phyloP scores from a whole-genome alignment of 2,329 filamentous ascomycete species.

The Hypoxylon sp. region DNA sequence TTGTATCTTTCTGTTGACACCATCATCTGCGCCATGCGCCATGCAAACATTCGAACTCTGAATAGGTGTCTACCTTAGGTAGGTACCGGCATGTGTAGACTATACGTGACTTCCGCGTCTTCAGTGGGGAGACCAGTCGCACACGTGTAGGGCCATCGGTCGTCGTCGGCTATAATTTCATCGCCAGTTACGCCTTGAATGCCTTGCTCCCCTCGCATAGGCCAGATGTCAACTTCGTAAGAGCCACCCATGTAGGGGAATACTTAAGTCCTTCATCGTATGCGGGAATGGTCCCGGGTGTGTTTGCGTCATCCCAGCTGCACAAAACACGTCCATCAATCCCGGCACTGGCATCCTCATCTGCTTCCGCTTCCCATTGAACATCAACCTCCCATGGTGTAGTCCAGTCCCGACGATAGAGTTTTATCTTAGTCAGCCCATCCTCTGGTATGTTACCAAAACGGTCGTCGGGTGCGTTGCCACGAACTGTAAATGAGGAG shows the following conservation, averaged over 20 bases:
- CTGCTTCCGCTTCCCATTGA: conserved; percentile 65
- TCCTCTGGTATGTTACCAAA: conserved; percentile 74
- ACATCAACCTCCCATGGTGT: conserved; percentile 82
- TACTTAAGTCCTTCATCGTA: conserved; percentile 83
- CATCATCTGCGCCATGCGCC: conserved; percentile 5
- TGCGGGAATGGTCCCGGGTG: conserved; percentile 78
- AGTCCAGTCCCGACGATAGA: conserved; percentile 87
- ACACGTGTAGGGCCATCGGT: not conserved
- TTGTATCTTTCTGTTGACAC: conserved; percentile 16
- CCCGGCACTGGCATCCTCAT: conserved; percentile 51
- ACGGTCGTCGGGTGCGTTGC: conserved; percentile 69
- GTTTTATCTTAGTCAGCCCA: conserved; percentile 76
- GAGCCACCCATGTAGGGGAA: conserved; percentile 82
- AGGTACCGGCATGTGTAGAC: conserved; percentile 12
- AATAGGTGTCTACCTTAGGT: conserved; percentile 13
- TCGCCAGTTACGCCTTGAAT: conserved; percentile 66
- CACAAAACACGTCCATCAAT: conserved; percentile 79
- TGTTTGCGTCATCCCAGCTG: conserved; percentile 89
- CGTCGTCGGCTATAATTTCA: conserved; percentile 5
- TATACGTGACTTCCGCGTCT: conserved; percentile 1
- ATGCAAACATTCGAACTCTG: conserved; percentile 15
- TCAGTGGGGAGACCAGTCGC: conserved; percentile 10
- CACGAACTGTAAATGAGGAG: conserved; percentile 71
- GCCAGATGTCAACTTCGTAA: conserved; percentile 81
- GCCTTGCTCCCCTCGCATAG: conserved; percentile 83